These are phyloP conservation scores for Phytophthora hibernalis DNA, from an alignment of 352 stramenopile genomes.

Conservation along the genomic window DNA sequence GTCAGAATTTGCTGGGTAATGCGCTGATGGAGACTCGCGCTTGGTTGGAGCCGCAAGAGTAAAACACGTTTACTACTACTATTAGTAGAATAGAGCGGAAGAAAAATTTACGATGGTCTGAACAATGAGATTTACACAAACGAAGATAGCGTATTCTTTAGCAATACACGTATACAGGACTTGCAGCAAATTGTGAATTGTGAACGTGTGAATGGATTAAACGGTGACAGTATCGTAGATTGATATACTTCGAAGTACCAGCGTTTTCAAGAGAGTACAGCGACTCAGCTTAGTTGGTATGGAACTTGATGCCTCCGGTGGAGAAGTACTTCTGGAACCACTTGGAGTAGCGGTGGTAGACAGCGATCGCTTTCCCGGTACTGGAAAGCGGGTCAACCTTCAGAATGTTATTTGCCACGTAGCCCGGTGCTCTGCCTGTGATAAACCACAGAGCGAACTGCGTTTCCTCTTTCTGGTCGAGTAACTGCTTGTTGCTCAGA, in stretches of 20 bases:
- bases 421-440: background rate
- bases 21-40: constrained; percentile 61
- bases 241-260: background rate
- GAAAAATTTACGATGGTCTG: too few relatives aligned
- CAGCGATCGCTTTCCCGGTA: background rate
- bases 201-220: too few relatives aligned
- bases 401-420: background rate
- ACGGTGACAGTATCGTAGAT: background rate
- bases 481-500: constrained; percentile 1
- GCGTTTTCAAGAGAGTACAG: background rate
- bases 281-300: background rate
- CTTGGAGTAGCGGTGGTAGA: background rate
- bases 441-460: background rate
- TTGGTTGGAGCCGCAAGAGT: constrained; percentile 46
- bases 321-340: background rate
- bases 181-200: too few relatives aligned
- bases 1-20: constrained; percentile 61
- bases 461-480: background rate
- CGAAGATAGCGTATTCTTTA: too few relatives aligned
- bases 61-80: background rate
- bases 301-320: background rate
- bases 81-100: too few relatives aligned
- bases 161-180: too few relatives aligned
- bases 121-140: too few relatives aligned
- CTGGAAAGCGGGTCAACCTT: background rate